Percentiles rank a stretch among this genome's conserved stretches.
Evolutionary conservation across 805 yeast species (phyloP).

Genomic region (Brettanomyces sp.): DNA sequence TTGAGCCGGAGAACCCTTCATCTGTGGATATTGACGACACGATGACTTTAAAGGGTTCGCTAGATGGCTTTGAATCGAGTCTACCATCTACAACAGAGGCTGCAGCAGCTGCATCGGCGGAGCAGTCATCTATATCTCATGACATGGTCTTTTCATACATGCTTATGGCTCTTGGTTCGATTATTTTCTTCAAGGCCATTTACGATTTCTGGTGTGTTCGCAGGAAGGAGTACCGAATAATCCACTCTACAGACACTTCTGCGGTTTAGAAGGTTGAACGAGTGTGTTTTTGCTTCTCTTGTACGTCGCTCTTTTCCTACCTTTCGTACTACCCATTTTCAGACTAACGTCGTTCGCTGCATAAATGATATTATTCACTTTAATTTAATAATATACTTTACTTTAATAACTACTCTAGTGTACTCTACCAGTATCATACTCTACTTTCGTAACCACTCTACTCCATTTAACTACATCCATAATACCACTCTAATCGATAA

Average conservation of each 20-base stretch:
- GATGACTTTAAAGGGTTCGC: slow-evolving; percentile 14
- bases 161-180: slow-evolving; percentile 58
- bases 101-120: slow-evolving; percentile 1
- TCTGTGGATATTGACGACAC: slow-evolving; percentile 34
- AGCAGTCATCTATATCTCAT: slow-evolving; percentile 7
- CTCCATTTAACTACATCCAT: no score
- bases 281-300: not conserved
- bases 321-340: not conserved
- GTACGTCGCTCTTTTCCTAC: not conserved
- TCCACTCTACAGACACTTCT: not conserved
- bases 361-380: not conserved
- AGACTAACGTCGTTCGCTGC: not conserved
- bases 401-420: not conserved
- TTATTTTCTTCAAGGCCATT: slow-evolving; percentile 58
- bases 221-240: slow-evolving; percentile 43
- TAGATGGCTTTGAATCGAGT: slow-evolving; percentile 20
- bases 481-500: not conserved
- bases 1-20: slow-evolving; percentile 52
- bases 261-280: not conserved
- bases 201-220: slow-evolving; percentile 68
- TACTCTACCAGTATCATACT: no score
- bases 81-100: slow-evolving; percentile 9
- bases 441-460: no score
- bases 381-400: slow-evolving; percentile 1
- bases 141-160: slow-evolving; percentile 43